Evolutionary conservation across 495 filamentous ascomycete genomes (phyloP).

Genomic region (Penicillium maclennaniae): DNA sequence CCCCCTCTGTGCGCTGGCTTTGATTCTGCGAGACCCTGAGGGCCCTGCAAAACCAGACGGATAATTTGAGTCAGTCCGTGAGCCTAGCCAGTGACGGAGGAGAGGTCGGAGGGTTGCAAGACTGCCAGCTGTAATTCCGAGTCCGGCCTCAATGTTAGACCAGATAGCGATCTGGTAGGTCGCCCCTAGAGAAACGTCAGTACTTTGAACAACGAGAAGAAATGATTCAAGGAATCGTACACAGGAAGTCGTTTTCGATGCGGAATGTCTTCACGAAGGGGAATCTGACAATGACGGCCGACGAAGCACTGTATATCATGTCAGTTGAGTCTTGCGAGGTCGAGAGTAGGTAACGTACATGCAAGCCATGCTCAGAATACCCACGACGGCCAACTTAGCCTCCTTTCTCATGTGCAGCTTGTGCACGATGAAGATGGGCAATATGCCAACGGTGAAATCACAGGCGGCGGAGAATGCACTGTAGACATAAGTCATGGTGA

Average conservation of each 20-base stretch:
- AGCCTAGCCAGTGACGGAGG: conserved; percentile 35
- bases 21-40: conserved; percentile 20
- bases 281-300: conserved; percentile 39
- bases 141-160: conserved; percentile 42
- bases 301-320: conserved; percentile 28
- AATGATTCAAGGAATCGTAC: conserved; percentile 18
- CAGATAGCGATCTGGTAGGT: conserved; percentile 43
- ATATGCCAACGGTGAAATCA: conserved; percentile 42
- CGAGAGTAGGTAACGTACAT: conserved; percentile 26
- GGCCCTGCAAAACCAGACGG: conserved; percentile 21
- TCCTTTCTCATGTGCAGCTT: conserved; percentile 37
- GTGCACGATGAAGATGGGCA: conserved; percentile 36
- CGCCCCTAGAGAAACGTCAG: conserved; percentile 25
- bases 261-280: conserved; percentile 38
- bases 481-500: conserved; percentile 41
- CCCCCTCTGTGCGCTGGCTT: conserved; percentile 14
- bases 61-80: conserved; percentile 20
- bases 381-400: conserved; percentile 37
- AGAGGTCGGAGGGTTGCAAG: conserved; percentile 47
- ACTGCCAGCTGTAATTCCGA: conserved; percentile 45
- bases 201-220: not conserved
- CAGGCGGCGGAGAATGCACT: conserved; percentile 37
- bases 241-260: conserved; percentile 39
- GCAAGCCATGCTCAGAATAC: conserved; percentile 44
- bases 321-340: conserved; percentile 1